Percentiles rank a stretch among this genome's conserved stretches.
Conservation (phyloP, 1,284 basidiomycete species). For the Cystobasidium sp. region DNA sequence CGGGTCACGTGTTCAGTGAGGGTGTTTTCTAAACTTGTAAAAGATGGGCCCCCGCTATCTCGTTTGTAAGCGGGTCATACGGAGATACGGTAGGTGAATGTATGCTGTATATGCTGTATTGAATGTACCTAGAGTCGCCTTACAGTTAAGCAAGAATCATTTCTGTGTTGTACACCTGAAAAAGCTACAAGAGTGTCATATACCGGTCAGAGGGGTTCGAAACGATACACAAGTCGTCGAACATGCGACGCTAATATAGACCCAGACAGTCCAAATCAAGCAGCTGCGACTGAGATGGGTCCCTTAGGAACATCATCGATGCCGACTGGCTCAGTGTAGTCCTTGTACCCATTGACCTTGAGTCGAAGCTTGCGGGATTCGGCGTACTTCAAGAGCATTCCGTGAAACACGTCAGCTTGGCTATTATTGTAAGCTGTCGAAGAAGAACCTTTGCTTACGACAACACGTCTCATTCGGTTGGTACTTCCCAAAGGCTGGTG, state of each 20-base stretch:
- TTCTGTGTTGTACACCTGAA: too few relatives aligned
- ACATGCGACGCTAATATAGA: not conserved
- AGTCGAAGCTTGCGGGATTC: constrained; percentile 44
- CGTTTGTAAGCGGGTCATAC: too few relatives aligned
- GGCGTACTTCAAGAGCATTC: constrained; percentile 20
- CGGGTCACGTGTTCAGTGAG: too few relatives aligned
- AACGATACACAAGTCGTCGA: not conserved
- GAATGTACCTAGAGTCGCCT: too few relatives aligned
- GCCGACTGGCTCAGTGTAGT: constrained; percentile 40
- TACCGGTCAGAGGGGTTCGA: not conserved
- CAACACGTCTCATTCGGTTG: constrained; percentile 51
- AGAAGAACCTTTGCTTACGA: too few relatives aligned
- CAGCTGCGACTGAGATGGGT: constrained; percentile 23
- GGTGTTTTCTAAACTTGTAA: too few relatives aligned
- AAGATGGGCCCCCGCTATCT: too few relatives aligned
- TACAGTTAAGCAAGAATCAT: too few relatives aligned
- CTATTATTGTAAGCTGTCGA: not conserved
- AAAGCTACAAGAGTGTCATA: too few relatives aligned
- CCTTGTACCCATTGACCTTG: constrained; percentile 39
- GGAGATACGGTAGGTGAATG: too few relatives aligned
- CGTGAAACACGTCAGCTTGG: not conserved
- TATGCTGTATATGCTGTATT: too few relatives aligned
- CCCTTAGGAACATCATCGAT: constrained; percentile 37
- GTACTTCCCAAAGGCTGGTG: constrained; percentile 52
- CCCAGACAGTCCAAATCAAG: not conserved